A percentile compares a stretch with the other conserved stretches of the same genome.
These are phyloP conservation scores for Heritiera littoralis DNA, from an alignment of 345 rosid genomes.

Conservation along the genomic window DNA sequence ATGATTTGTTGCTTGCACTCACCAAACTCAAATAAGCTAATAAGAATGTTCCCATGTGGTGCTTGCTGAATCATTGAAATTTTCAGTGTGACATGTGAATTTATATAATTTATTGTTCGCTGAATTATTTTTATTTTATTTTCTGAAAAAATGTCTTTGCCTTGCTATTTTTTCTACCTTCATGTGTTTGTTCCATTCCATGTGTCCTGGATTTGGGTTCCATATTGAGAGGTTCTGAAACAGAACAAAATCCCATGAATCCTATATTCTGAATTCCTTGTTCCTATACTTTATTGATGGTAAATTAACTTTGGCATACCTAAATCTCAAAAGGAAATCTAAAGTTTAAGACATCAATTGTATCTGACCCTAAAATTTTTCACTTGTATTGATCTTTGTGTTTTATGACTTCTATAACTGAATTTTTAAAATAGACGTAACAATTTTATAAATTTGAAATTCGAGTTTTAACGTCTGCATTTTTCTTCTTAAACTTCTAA, in stretches of 20 bases:
- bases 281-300: not conserved
- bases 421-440: too few relatives aligned
- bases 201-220: not conserved
- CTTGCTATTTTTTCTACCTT: not conserved
- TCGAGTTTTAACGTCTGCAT: too few relatives aligned
- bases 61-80: not conserved
- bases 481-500: too few relatives aligned
- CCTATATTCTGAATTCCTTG: too few relatives aligned
- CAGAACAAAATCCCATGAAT: not conserved
- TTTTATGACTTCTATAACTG: too few relatives aligned
- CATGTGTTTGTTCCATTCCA: not conserved
- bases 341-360: too few relatives aligned
- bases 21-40: not conserved
- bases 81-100: not conserved
- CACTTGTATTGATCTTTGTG: too few relatives aligned
- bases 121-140: too few relatives aligned
- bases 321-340: not conserved
- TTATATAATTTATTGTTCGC: too few relatives aligned
- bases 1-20: not conserved
- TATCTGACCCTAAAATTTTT: too few relatives aligned
- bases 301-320: not conserved
- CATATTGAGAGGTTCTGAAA: not conserved
- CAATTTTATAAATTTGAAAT: too few relatives aligned
- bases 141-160: not conserved
- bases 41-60: conserved; percentile 13